phyloP scores from a whole-genome alignment of 2,329 filamentous ascomycete genomes.

The Diaporthe vaccinii region DNA sequence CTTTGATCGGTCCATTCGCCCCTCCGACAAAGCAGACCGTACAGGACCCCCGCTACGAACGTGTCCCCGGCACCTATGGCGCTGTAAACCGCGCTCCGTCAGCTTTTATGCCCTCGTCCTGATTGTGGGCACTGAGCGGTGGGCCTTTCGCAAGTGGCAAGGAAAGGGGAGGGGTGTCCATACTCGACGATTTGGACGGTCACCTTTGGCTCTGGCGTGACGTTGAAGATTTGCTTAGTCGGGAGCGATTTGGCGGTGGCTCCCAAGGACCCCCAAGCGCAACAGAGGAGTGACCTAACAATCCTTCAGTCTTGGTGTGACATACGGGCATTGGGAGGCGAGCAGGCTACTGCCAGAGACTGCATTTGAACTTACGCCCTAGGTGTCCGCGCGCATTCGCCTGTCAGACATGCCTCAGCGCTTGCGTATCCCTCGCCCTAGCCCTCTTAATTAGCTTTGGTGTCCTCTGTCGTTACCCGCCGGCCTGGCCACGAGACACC shows the following conservation, averaged over 20 bases:
- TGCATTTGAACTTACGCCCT: constrained; percentile 58
- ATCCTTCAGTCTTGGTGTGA: constrained; percentile 18
- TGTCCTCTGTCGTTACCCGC: background rate
- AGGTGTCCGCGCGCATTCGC: constrained; percentile 52
- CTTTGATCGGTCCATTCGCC: constrained; percentile 62
- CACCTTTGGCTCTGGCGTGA: constrained; percentile 49
- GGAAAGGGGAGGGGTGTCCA: constrained; percentile 45
- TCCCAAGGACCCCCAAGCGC: constrained; percentile 60
- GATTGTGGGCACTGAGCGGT: constrained; percentile 19
- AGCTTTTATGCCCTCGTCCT: constrained; percentile 25
- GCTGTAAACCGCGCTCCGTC: constrained; percentile 54
- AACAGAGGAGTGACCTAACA: constrained; percentile 54
- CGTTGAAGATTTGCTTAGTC: constrained; percentile 43
- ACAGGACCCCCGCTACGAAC: constrained; percentile 80
- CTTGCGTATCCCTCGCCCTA: constrained; percentile 51
- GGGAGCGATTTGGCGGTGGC: constrained; percentile 60
- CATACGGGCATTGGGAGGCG: constrained; percentile 1
- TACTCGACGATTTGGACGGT: constrained; percentile 70
- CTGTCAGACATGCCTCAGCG: constrained; percentile 64
- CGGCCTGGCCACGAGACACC: background rate
- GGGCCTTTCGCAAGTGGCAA: background rate
- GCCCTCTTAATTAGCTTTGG: constrained; percentile 22
- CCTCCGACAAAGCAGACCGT: constrained; percentile 65
- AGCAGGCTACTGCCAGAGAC: constrained; percentile 8
- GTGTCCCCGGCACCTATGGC: constrained; percentile 82